These are phyloP conservation scores for Cytospora mali DNA, from an alignment of 2,329 filamentous ascomycete species.

Conservation along the genomic window DNA sequence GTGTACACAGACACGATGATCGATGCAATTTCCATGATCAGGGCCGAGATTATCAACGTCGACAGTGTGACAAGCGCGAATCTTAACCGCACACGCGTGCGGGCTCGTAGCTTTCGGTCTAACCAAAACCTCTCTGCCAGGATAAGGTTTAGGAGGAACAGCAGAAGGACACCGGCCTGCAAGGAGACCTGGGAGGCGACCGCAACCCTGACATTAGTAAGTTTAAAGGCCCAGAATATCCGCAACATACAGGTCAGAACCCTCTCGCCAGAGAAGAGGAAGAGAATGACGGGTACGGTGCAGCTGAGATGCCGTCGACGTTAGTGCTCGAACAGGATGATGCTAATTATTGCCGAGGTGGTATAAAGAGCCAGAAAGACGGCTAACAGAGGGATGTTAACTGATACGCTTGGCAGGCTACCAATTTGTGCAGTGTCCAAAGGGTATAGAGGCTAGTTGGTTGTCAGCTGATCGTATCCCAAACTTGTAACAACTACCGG, in stretches of 20 bases:
- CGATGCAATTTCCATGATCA: constrained; percentile 68
- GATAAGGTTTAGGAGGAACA: constrained; percentile 78
- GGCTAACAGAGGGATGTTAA: constrained; percentile 66
- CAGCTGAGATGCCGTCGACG: constrained; percentile 56
- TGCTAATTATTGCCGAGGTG: constrained; percentile 54
- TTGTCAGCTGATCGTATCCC: background rate
- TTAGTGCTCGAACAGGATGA: constrained; percentile 60
- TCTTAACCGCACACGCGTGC: constrained; percentile 62
- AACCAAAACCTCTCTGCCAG: constrained; percentile 77
- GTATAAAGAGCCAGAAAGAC: constrained; percentile 65
- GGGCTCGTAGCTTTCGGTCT: constrained; percentile 68
- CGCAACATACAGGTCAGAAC: constrained; percentile 54
- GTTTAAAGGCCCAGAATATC: constrained; percentile 53
- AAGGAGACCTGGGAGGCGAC: constrained; percentile 70
- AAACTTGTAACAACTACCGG: background rate
- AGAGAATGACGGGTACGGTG: constrained; percentile 57
- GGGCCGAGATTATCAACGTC: constrained; percentile 58
- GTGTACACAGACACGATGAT: constrained; percentile 70
- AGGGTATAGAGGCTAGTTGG: constrained; percentile 40
- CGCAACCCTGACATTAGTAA: constrained; percentile 44
- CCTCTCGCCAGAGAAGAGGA: constrained; percentile 60
- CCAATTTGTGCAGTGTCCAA: constrained; percentile 55
- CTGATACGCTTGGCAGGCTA: constrained; percentile 54
- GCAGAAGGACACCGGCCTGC: constrained; percentile 70
- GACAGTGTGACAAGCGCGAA: constrained; percentile 60